phyloP scores from a whole-genome alignment of 305 asterid genomes.

The Solanum hybrid region DNA sequence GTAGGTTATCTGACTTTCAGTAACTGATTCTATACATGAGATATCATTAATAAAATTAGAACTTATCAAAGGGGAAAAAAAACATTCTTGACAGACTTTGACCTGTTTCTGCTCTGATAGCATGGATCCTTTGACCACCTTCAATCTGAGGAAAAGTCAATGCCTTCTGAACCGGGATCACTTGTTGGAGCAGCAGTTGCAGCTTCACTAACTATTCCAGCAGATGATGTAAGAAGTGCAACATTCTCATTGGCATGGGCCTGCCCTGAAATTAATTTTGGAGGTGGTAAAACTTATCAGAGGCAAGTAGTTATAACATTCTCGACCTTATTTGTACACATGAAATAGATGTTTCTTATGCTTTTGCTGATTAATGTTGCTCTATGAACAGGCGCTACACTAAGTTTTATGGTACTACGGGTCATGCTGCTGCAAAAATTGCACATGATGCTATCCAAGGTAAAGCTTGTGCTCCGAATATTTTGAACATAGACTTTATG shows the following conservation, averaged over 20 bases:
- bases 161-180: conserved; percentile 76
- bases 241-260: conserved; percentile 90
- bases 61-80: neutral
- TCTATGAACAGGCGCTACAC: conserved; percentile 68
- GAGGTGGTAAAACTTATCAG: conserved; percentile 78
- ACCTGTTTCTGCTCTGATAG: conserved; percentile 32
- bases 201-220: conserved; percentile 70
- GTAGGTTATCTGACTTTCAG: neutral
- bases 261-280: conserved; percentile 74
- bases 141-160: conserved; percentile 47
- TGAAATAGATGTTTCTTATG: conserved; percentile 14
- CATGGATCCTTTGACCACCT: conserved; percentile 85
- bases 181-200: conserved; percentile 86
- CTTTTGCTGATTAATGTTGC: conserved; percentile 16
- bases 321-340: neutral
- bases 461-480: conserved; percentile 18
- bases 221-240: conserved; percentile 46
- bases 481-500: neutral
- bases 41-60: neutral
- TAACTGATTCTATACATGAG: neutral
- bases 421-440: conserved; percentile 59
- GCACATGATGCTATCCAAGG: conserved; percentile 83
- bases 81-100: conserved; percentile 24
- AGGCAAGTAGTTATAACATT: conserved; percentile 39
- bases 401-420: conserved; percentile 62